phyloP scores from a whole-genome alignment of 2,329 filamentous ascomycete species.

The Apiospora malaysiana region DNA sequence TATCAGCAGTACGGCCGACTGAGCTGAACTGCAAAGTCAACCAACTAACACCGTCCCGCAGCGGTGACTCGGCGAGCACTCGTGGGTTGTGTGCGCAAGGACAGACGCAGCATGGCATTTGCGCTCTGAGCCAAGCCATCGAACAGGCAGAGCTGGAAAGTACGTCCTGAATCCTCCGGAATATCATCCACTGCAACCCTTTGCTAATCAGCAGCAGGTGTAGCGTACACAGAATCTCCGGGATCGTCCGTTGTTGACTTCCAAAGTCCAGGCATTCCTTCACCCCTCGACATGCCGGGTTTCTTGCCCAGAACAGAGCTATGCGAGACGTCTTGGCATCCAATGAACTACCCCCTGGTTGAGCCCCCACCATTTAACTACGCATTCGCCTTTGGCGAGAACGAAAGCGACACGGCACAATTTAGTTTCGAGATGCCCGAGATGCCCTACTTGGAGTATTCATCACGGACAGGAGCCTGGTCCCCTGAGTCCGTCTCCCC shows the following conservation, averaged over 20 bases:
- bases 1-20: not conserved
- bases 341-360: not conserved
- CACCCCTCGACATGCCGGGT: not conserved
- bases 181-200: not conserved
- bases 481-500: not conserved
- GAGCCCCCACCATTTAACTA: not conserved
- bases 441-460: too few species aligned
- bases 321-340: not conserved
- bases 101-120: not conserved
- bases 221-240: not conserved
- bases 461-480: not conserved
- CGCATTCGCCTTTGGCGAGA: not conserved
- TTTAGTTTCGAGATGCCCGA: too few species aligned
- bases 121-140: not conserved
- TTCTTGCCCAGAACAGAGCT: not conserved
- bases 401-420: not conserved
- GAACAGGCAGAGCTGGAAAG: not conserved
- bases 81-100: not conserved
- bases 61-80: not conserved
- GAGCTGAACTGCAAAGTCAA: not conserved
- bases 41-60: not conserved
- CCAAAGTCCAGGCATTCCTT: not conserved
- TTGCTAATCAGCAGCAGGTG: not conserved
- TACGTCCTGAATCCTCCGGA: not conserved
- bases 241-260: not conserved